These are phyloP conservation scores for Chlamydomonas eustigma DNA, from an alignment of 139 green algal species.

Conservation along the genomic window DNA sequence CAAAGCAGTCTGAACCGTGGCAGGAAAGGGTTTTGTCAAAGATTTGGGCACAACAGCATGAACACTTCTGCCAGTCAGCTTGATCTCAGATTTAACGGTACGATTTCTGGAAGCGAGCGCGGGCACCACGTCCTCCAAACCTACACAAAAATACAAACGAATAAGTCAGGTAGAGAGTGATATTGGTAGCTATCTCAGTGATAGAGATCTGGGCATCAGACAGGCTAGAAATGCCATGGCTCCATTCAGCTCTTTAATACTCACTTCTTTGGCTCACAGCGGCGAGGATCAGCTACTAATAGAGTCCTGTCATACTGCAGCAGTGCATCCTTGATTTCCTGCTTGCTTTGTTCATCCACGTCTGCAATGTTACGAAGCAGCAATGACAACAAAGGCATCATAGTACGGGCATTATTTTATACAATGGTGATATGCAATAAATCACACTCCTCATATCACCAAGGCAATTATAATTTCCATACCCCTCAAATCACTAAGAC, in stretches of 20 bases:
- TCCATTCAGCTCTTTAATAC: slow-evolving; percentile 2
- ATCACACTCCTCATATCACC: too few relatives aligned
- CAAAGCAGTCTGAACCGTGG: too few relatives aligned
- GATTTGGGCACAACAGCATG: too few relatives aligned
- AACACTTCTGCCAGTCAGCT: too few relatives aligned
- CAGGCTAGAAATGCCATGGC: not conserved
- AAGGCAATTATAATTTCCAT: too few relatives aligned
- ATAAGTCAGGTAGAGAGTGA: not conserved
- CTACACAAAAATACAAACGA: slow-evolving; percentile 38
- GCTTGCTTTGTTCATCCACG: slow-evolving; percentile 96
- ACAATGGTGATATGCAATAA: too few relatives aligned
- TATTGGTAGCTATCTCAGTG: not conserved
- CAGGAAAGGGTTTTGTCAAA: too few relatives aligned
- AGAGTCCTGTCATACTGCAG: slow-evolving; percentile 95
- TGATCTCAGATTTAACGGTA: slow-evolving; percentile 97
- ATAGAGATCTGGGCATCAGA: not conserved
- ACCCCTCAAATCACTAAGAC: too few relatives aligned
- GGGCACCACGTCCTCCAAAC: slow-evolving; percentile 92
- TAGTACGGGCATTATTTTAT: too few relatives aligned
- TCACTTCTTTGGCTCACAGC: slow-evolving; percentile 99
- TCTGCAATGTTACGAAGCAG: slow-evolving; percentile 51
- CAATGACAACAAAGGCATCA: too few relatives aligned
- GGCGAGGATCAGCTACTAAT: slow-evolving; percentile 94
- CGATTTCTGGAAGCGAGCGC: slow-evolving; percentile 97
- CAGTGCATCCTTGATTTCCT: slow-evolving; percentile 96